Percentiles rank a stretch among this genome's conserved stretches.
phyloP scores from a whole-genome alignment of 2,329 filamentous ascomycete genomes.

The Alternaria alternata region DNA sequence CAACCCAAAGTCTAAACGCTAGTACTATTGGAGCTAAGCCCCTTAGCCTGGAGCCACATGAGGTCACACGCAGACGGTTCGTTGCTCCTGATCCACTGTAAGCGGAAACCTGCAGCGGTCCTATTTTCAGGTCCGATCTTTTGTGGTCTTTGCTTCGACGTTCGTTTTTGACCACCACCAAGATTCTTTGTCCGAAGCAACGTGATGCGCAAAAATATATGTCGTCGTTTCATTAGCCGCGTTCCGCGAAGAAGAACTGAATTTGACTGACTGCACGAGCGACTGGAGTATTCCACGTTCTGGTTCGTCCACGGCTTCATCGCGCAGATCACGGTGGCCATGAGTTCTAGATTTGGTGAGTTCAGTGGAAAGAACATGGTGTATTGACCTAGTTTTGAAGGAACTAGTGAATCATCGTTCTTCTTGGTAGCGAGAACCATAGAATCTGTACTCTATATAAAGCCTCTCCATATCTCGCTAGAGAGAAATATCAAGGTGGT shows the following conservation, averaged over 20 bases:
- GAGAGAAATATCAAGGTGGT: background rate
- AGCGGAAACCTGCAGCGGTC: conserved; percentile 1
- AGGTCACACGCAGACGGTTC: conserved; percentile 11
- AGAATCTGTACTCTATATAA: no score
- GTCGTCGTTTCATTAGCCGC: background rate
- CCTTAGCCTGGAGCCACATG: conserved; percentile 17
- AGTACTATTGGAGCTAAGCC: conserved; percentile 17
- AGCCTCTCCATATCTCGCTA: background rate
- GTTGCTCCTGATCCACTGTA: conserved; percentile 4
- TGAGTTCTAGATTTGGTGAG: background rate
- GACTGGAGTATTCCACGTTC: background rate
- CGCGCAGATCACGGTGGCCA: background rate
- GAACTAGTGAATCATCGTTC: background rate
- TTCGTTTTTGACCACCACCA: background rate
- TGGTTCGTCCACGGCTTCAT: background rate
- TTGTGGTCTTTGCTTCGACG: background rate
- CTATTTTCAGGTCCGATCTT: background rate
- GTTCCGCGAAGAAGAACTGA: background rate
- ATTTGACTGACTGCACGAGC: background rate
- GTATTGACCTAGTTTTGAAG: background rate
- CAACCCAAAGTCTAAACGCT: conserved; percentile 9
- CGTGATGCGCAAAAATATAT: background rate
- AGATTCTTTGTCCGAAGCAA: conserved; percentile 3
- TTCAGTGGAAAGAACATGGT: background rate
- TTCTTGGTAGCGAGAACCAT: background rate